Base-by-base conservation (phyloP, 1,284 basidiomycete species). In the Sporisorium graminicola region DNA sequence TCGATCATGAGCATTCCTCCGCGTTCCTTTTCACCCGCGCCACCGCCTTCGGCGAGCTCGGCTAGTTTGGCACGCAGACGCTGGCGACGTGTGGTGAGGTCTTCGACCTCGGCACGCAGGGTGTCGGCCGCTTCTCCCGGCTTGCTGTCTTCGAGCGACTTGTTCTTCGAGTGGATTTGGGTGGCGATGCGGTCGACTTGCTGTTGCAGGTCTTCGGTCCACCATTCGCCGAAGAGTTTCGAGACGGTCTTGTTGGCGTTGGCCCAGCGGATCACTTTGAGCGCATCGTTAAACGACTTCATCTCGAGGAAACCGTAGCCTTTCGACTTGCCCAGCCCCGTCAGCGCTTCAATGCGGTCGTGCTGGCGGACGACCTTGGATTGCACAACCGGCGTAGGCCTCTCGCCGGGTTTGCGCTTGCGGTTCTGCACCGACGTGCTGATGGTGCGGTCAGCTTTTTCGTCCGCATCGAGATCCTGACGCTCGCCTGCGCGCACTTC, bases 241-340 rank as follows among this genome's bases (percentile, higher is more conserved):
- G 47, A 54, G 18, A 83, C 67, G 4, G 60, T 52, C 27, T 75
- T 75, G 86, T 96, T 95, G 83, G 93, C 96, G 87, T 99, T 99
- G 18, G 92, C 91, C 93, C 94, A 99, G 24, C 96, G 89, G 37
- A 99, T 86, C 1, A 98, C 92, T 47, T 93, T 92, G 35, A 99
- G 88, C 3, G 95, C 94, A 82, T 98, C 94, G 12, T 91, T 90
- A 84, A 98, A 96, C 27, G 87, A 89, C 42, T 90, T 88, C 90
- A 98, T 90, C 88, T 99, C 96, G 44, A 99, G 85, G 88, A 99
- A 99, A 16, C 96, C 97, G 82, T 98, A 99, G 0, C 96, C 96
- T 84, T 92, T 93, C 77, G 92, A 93, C 61, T 92, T 90, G 3
- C 94, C 94, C 77, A 93, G 91, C 2, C 93, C 93, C 0, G 93